A percentile compares a stretch with the other conserved stretches of the same genome.
These are phyloP conservation scores for Colletotrichum sp. DNA, from an alignment of 2,329 filamentous ascomycete species.

Conservation along the genomic window DNA sequence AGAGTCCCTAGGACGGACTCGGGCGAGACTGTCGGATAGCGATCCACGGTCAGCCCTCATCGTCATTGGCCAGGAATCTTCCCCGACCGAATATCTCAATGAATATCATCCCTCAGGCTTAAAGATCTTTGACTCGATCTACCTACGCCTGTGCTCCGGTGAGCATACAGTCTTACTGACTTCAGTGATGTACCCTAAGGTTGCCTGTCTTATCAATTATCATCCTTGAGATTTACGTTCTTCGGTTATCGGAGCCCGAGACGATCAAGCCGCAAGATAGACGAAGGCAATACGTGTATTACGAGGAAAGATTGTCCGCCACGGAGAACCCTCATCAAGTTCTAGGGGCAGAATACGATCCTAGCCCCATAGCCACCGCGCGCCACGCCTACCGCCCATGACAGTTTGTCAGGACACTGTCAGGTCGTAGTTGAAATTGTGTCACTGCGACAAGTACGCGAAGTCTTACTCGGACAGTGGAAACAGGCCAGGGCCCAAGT, in stretches of 20 bases:
- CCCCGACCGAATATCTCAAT: background rate
- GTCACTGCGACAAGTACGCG: conserved; percentile 2
- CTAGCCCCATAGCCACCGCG: background rate
- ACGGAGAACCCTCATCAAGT: background rate
- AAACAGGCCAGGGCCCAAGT: background rate
- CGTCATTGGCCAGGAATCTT: background rate
- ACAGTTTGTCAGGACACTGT: conserved; percentile 14
- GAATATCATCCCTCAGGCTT: background rate
- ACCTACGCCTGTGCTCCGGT: background rate
- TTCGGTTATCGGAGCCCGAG: background rate
- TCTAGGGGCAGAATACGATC: background rate
- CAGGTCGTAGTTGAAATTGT: background rate
- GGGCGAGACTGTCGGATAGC: background rate
- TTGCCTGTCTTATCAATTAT: background rate
- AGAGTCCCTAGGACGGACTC: background rate
- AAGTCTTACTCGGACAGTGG: background rate
- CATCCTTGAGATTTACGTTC: background rate
- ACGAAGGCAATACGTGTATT: background rate
- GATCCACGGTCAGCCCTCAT: background rate
- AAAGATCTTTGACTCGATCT: background rate
- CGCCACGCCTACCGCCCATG: conserved; percentile 5
- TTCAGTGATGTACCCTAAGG: background rate
- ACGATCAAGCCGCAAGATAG: background rate
- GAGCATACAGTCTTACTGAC: background rate
- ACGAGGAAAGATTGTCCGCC: background rate